Conservation (phyloP, 2,329 filamentous ascomycete genomes). For the Ophioceras dolichostomum region DNA sequence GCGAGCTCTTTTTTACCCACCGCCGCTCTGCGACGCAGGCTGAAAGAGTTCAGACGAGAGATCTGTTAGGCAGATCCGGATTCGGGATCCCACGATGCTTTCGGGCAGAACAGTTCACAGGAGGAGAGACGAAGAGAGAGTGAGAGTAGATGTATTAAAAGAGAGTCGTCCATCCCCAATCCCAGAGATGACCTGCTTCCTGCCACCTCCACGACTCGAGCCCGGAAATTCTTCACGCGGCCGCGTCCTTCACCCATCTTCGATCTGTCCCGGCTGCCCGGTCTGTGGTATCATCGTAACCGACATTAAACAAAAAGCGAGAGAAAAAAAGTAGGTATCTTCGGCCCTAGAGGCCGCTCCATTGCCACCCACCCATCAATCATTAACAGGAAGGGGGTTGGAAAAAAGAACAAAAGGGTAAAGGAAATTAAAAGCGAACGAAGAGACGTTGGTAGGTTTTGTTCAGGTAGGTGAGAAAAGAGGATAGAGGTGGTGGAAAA, state of each 20-base stretch:
- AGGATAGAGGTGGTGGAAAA: not conserved
- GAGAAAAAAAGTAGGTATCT: not conserved
- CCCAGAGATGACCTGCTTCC: too few species aligned
- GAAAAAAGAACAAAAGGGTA: not conserved
- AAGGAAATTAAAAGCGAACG: not conserved
- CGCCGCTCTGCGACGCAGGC: conserved; percentile 1
- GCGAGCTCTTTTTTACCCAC: conserved; percentile 2
- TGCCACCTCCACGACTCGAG: too few species aligned
- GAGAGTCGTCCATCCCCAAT: not conserved
- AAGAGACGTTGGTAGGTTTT: not conserved
- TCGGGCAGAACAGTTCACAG: too few species aligned
- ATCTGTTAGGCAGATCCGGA: not conserved
- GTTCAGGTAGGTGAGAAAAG: not conserved
- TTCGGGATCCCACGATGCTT: not conserved
- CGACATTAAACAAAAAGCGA: not conserved
- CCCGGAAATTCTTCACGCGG: not conserved
- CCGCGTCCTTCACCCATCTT: not conserved
- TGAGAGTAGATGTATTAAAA: not conserved
- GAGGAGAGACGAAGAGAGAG: not conserved
- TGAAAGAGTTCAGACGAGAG: not conserved
- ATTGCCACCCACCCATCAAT: not conserved
- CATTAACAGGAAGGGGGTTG: not conserved
- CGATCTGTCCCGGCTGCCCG: not conserved
- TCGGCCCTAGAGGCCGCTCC: not conserved
- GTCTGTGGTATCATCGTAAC: not conserved